Base-by-base conservation (phyloP, 306 rosid genomes). In the Crotalaria pallida region DNA sequence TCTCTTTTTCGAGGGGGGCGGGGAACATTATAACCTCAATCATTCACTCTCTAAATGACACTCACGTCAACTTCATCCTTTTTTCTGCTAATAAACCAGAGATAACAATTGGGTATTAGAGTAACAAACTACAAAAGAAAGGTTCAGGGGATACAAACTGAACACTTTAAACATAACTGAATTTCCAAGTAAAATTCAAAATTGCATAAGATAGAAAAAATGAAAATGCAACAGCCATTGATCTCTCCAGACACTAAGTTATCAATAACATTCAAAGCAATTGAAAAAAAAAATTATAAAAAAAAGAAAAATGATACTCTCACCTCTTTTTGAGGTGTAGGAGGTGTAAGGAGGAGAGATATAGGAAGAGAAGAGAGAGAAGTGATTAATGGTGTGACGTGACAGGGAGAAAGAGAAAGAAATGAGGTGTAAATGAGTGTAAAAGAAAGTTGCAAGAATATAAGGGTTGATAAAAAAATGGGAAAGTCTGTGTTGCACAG, bases 41-140 rank as follows among this genome's bases (percentile, higher is more conserved):
- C 49, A 58, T 15, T 12, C 53, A 24, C 34, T 4, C 52, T 64
- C 44, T 10, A 44, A 34, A 29, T 69, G 34, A 60, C 19, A 62
- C 26, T 31, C 51, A 12, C 13, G 5, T 24, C 26, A 64, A 52
- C 50, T 43, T 45, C 62, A 56, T n/a, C 41, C 40, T 4, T 47
- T 63, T 71, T 34, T 26, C n/a, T 5, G 5, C 9, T 40, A 69
- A 69, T 40, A 50, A 52, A 62, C 27, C 36, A 1, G 7, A 62
- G 36, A 45, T 55, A 23, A 7, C 26, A 23, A 33, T 27, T 48
- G 10, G 41, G 23, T 13, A 7, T 51, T 52, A 62, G 49, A 21
- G 43, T 40, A 66, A 71, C 29, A 36, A 66, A 22, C 21, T 16
- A n/a, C 49, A 15, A 65, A 50, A 78, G 55, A 23, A 47, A 58